Percentiles rank a stretch among this genome's conserved stretches.
phyloP scores from a whole-genome alignment of 768 basidiomycete genomes.

The Termitomyces sp. region DNA sequence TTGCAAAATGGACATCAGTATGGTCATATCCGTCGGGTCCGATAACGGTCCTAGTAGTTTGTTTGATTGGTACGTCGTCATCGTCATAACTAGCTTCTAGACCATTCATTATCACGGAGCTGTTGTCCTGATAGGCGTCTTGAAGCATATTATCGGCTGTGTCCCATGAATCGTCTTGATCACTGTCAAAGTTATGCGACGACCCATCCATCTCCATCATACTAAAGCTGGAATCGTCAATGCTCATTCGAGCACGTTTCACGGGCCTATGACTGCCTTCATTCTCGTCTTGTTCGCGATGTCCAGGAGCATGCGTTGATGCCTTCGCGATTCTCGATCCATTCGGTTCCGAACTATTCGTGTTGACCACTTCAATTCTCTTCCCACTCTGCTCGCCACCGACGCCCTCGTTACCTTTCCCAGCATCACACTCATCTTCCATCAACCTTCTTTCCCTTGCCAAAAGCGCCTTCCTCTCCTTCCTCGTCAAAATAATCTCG shows the following conservation, averaged over 20 bases:
- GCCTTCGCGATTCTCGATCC: background rate
- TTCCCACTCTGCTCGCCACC: background rate
- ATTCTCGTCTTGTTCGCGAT: background rate
- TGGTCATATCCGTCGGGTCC: background rate
- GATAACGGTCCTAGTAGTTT: background rate
- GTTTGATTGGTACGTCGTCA: background rate
- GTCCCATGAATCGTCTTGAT: background rate
- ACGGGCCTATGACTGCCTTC: conserved; percentile 1
- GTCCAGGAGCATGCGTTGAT: background rate
- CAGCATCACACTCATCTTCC: conserved; percentile 6
- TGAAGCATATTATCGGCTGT: background rate
- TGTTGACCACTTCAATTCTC: background rate
- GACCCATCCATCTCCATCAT: conserved; percentile 8
- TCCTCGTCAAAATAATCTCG: conserved; percentile 37
- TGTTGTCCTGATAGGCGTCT: background rate
- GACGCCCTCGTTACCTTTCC: background rate
- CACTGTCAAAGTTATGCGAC: conserved; percentile 1
- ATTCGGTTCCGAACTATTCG: background rate
- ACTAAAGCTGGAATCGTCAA: conserved; percentile 21
- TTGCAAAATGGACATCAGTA: background rate
- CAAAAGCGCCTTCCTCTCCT: conserved; percentile 29
- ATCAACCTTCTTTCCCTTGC: background rate
- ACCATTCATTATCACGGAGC: background rate
- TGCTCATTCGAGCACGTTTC: conserved; percentile 18
- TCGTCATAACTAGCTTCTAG: background rate